A percentile compares a stretch with the other conserved stretches of the same genome.
phyloP scores from a whole-genome alignment of 2,329 filamentous ascomycete species.

The Trichoderma sp. region DNA sequence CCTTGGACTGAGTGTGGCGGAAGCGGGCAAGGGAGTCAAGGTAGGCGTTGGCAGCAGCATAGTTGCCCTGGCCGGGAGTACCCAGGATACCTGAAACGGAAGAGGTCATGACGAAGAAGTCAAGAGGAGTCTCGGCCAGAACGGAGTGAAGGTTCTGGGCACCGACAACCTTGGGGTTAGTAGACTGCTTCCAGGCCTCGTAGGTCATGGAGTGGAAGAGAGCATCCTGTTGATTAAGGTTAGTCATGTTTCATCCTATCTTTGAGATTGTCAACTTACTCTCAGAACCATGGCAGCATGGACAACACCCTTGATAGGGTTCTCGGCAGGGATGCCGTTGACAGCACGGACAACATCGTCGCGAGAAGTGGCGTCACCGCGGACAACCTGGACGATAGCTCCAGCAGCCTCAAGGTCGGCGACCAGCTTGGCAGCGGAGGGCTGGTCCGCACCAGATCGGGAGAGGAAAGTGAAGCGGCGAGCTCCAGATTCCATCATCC shows the following conservation, averaged over 20 bases:
- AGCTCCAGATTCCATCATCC: slow-evolving; percentile 25
- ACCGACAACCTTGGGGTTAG: slow-evolving; percentile 27
- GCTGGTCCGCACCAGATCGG: slow-evolving; percentile 25
- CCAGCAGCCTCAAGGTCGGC: slow-evolving; percentile 23
- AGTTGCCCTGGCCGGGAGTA: slow-evolving; percentile 32
- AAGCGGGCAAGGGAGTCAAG: slow-evolving; percentile 35
- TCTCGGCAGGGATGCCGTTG: slow-evolving; percentile 21
- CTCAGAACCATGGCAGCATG: slow-evolving; percentile 35
- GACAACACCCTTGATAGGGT: slow-evolving; percentile 30
- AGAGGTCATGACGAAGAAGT: slow-evolving; percentile 32
- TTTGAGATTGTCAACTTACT: background rate
- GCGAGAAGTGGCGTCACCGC: slow-evolving; percentile 24
- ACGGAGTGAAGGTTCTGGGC: slow-evolving; percentile 28
- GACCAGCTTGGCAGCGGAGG: slow-evolving; percentile 24
- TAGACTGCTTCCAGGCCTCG: slow-evolving; percentile 25
- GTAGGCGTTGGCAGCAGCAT: slow-evolving; percentile 32
- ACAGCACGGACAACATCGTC: slow-evolving; percentile 24
- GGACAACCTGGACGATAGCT: slow-evolving; percentile 25
- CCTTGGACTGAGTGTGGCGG: slow-evolving; percentile 24
- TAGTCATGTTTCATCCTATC: background rate
- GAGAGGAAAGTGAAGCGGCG: slow-evolving; percentile 30
- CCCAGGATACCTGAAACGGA: slow-evolving; percentile 32
- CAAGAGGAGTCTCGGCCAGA: slow-evolving; percentile 26
- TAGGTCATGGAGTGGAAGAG: slow-evolving; percentile 28
- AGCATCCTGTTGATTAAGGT: slow-evolving; percentile 22